Evolutionary conservation across 441 rosid species (phyloP).

Genomic region (Gossypium schwendimanii): DNA sequence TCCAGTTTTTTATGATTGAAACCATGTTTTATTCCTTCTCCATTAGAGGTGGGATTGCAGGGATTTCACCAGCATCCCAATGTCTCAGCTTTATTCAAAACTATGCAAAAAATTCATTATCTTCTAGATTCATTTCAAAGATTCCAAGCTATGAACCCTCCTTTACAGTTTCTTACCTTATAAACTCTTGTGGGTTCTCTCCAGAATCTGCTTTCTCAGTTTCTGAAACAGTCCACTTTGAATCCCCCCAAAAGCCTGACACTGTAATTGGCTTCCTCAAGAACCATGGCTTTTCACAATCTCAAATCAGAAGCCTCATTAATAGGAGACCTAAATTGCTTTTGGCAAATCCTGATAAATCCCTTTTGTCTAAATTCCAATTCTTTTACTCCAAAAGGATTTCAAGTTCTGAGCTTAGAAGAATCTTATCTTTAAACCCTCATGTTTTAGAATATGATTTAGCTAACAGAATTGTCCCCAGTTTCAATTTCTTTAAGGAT

Average conservation of each 20-base stretch:
- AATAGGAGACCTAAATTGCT: background rate
- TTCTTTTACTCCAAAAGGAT: background rate
- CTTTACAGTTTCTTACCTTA: background rate
- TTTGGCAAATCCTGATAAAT: background rate
- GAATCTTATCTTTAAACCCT: conserved; percentile 4
- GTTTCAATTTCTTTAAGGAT: conserved; percentile 8
- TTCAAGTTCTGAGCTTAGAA: conserved; percentile 11
- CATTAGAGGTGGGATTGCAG: background rate
- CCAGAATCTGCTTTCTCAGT: background rate
- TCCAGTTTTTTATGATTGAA: background rate
- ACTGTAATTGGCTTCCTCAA: background rate
- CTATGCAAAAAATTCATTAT: background rate
- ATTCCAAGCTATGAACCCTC: background rate
- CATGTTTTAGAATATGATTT: background rate
- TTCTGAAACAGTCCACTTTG: background rate
- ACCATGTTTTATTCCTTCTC: background rate
- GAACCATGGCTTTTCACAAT: conserved; percentile 1
- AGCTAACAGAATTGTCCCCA: conserved; percentile 12
- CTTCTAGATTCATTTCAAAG: background rate
- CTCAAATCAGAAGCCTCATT: background rate
- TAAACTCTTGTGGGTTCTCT: conserved; percentile 5
- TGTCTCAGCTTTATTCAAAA: background rate
- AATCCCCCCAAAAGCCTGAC: background rate
- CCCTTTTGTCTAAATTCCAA: background rate
- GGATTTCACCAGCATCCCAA: background rate